A percentile compares a stretch with the other conserved stretches of the same genome.
These are phyloP conservation scores for Bretschneidera sinensis DNA, from an alignment of 345 rosid species.

Conservation along the genomic window DNA sequence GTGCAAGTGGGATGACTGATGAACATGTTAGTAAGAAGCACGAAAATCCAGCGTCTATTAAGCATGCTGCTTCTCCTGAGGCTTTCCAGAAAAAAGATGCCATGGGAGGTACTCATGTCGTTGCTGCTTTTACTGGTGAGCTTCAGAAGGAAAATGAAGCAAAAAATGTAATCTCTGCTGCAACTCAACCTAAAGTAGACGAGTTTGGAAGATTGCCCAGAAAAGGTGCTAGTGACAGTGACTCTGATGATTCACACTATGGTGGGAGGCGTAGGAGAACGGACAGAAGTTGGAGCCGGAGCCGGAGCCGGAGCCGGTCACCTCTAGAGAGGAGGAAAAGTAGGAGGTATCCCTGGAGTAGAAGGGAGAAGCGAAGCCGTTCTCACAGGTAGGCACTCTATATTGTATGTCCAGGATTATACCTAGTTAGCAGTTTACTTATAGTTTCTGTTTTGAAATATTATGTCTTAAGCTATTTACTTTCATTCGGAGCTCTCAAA, in stretches of 20 bases:
- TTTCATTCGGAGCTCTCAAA: neutral
- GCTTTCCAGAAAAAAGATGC: slow-evolving; percentile 18
- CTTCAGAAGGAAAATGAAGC: slow-evolving; percentile 24
- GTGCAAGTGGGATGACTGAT: slow-evolving; percentile 12
- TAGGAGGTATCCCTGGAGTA: slow-evolving; percentile 32
- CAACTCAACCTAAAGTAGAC: slow-evolving; percentile 41
- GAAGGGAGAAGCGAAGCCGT: slow-evolving; percentile 43
- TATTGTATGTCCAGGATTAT: neutral
- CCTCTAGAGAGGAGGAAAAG: slow-evolving; percentile 41
- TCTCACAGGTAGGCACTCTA: slow-evolving; percentile 65
- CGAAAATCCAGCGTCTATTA: slow-evolving; percentile 10
- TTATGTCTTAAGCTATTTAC: neutral
- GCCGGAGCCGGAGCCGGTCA: slow-evolving; percentile 41
- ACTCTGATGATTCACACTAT: slow-evolving; percentile 40
- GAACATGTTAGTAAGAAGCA: slow-evolving; percentile 13
- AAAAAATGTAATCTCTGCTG: slow-evolving; percentile 18
- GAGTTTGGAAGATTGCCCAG: slow-evolving; percentile 55
- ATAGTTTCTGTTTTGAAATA: neutral
- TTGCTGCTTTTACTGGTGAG: slow-evolving; percentile 15
- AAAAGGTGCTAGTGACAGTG: slow-evolving; percentile 55
- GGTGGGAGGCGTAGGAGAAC: slow-evolving; percentile 28
- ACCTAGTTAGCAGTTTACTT: neutral
- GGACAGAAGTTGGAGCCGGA: slow-evolving; percentile 32
- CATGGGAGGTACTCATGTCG: slow-evolving; percentile 15
- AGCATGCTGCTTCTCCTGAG: slow-evolving; percentile 18